Evolutionary conservation across 768 basidiomycete species (phyloP), one percentile per base, ranked within the genome.

Genomic region (Boletus eberwhitei): DNA sequence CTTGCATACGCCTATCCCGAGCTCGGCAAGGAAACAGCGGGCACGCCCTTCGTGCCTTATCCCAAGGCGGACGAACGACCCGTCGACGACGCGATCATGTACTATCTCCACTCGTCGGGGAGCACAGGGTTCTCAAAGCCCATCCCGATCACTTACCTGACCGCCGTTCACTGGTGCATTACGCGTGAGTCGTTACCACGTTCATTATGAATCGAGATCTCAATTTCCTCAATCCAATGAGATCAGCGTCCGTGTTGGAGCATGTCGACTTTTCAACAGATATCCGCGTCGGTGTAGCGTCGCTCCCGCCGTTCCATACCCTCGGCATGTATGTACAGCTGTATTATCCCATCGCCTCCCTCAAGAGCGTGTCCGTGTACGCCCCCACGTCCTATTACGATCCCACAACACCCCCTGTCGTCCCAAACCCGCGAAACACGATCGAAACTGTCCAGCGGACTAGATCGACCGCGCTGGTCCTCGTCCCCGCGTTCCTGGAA

Each of bases 71-170:
- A 41, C 2, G 9, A 4, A 19, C 53, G 50, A 4, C 49, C 64
- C 0, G 16, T 17, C 56, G 57, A 45, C 21, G 60, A 48, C 43
- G 72, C 29, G 53, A 64, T 44, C 63, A 44, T 69, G 39, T 35
- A 74, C 8, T 80, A 76, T 50, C 60, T 78, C 1, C 78, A 81
- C 54, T 81, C 80, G 0, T 81, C 80, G 4, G 79, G 79, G 16
- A 79, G 77, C 47, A 78, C 79, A 0, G 77, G 78, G 3, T 70
- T 76, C 43, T 78, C 79, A 0, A 79, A 77, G 52, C 59, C 75
- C 8, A 73, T 81, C 42, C 62, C 69, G 2, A 67, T 74, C 32
- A 73, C 68, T 0, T 66, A 73, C 40, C 54, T 61, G 13, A 65
- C 59, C 12, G 42, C 69, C 8, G 32, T 67, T 4, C 68, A 76